Evolutionary conservation across 2,329 filamentous ascomycete species (phyloP).

Genomic region (Beauveria varroae): DNA sequence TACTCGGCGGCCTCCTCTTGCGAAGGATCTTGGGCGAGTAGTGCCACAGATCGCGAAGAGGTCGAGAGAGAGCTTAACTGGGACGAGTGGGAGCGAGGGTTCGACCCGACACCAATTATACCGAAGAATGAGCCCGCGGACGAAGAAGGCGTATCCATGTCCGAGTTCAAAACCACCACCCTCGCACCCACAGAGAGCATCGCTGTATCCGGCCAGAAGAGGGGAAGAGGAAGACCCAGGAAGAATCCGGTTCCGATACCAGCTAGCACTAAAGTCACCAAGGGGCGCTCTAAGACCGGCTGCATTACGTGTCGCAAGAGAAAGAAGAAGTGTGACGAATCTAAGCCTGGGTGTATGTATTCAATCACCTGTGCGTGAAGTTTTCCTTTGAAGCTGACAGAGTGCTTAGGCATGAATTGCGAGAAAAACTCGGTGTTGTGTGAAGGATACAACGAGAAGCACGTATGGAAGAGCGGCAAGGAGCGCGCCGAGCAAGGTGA

Average conservation of each 20-base stretch:
- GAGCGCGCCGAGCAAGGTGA: slow-evolving; percentile 65
- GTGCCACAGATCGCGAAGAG: slow-evolving; percentile 34
- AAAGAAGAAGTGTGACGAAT: slow-evolving; percentile 68
- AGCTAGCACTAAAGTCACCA: slow-evolving; percentile 61
- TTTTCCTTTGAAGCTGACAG: slow-evolving; percentile 9
- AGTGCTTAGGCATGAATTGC: slow-evolving; percentile 66
- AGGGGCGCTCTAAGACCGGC: slow-evolving; percentile 65
- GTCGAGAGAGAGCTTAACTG: background rate
- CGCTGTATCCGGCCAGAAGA: slow-evolving; percentile 34
- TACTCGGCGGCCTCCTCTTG: slow-evolving; percentile 40
- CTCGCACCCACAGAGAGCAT: slow-evolving; percentile 16
- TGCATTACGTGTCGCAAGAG: slow-evolving; percentile 60
- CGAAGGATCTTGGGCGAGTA: slow-evolving; percentile 28
- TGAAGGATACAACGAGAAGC: slow-evolving; percentile 81
- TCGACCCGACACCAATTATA: slow-evolving; percentile 37
- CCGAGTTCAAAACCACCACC: slow-evolving; percentile 40
- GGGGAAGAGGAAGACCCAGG: slow-evolving; percentile 71
- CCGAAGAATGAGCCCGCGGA: slow-evolving; percentile 53
- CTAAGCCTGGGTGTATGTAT: slow-evolving; percentile 56
- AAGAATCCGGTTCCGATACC: slow-evolving; percentile 65
- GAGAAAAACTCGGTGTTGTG: slow-evolving; percentile 90
- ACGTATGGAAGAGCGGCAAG: slow-evolving; percentile 79
- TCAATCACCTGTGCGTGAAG: too few species aligned
- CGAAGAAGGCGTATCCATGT: slow-evolving; percentile 42
- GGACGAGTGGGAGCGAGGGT: slow-evolving; percentile 35